phyloP scores from a whole-genome alignment of 306 rosid genomes.

The Pueraria montana region DNA sequence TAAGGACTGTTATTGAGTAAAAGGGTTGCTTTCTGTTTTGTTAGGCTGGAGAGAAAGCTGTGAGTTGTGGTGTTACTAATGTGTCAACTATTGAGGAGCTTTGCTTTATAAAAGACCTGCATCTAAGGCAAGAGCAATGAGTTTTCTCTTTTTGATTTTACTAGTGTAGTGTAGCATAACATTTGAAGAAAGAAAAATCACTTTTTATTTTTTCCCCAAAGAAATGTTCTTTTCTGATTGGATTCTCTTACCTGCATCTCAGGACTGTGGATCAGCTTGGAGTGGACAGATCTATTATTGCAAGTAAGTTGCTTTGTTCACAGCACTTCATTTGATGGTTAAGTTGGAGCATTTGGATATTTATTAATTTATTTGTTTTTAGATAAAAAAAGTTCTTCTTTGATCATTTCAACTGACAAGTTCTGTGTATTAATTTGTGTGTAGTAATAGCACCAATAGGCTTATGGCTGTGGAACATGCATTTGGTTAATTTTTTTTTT shows the following conservation, averaged over 20 bases:
- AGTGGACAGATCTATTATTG: conserved; percentile 69
- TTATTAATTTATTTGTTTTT: not conserved
- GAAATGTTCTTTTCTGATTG: not conserved
- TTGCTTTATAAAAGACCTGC: conserved; percentile 75
- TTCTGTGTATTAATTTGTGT: not conserved
- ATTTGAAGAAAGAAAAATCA: not conserved
- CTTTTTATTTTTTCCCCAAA: not conserved
- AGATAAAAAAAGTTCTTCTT: not conserved
- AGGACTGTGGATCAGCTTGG: conserved; percentile 81
- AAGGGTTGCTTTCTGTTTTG: conserved; percentile 35
- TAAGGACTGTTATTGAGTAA: conserved; percentile 19
- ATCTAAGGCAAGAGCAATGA: conserved; percentile 64
- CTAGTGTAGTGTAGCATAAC: not conserved
- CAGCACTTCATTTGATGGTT: conserved; percentile 30
- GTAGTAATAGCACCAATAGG: conserved; percentile 2
- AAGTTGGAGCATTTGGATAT: conserved; percentile 8
- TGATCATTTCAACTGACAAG: not conserved
- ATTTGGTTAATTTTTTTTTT: not conserved
- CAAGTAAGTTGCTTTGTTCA: conserved; percentile 63
- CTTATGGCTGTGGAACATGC: not conserved
- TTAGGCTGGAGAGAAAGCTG: conserved; percentile 97
- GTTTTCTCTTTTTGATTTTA: conserved; percentile 11
- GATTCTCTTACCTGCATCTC: conserved; percentile 32
- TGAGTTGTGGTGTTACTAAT: conserved; percentile 85
- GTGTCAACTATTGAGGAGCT: conserved; percentile 78